These are phyloP conservation scores for Microbotryum intermedium DNA, from an alignment of 1,284 basidiomycete species.

Conservation along the genomic window DNA sequence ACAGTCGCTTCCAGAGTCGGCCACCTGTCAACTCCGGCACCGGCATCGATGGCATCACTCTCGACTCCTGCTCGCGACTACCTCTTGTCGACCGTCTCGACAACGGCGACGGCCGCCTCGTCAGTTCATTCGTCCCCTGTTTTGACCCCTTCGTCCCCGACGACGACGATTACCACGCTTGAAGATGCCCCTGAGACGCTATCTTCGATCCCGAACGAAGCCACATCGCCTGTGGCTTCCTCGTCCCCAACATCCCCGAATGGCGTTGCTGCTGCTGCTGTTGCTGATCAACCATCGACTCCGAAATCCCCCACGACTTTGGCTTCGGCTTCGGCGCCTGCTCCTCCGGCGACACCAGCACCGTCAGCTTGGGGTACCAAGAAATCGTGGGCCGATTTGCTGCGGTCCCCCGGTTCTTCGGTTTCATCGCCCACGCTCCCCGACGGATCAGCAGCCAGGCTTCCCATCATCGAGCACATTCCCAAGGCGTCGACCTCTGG, in stretches of 20 bases:
- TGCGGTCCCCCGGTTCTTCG: slow-evolving; percentile 11
- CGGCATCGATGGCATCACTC: no score
- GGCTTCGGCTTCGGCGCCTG: background rate
- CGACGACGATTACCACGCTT: background rate
- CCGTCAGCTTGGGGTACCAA: background rate
- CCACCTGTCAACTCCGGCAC: no score
- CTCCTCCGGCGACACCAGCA: slow-evolving; percentile 6
- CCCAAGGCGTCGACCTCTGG: slow-evolving; percentile 1
- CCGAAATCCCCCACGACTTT: background rate
- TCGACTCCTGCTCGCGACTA: no score
- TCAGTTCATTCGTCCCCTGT: background rate
- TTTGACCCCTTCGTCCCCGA: background rate
- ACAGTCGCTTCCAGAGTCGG: no score
- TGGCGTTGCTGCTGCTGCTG: background rate
- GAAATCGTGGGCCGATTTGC: slow-evolving; percentile 27
- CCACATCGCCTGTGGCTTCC: background rate
- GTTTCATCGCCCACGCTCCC: background rate
- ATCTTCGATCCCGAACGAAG: background rate
- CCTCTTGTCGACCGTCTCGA: background rate
- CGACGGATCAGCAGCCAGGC: background rate
- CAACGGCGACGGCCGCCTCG: background rate
- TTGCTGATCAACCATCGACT: background rate
- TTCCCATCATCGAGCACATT: slow-evolving; percentile 1
- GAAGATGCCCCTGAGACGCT: background rate
- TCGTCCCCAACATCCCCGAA: background rate